Evolutionary conservation across 2,329 filamentous ascomycete genomes (phyloP).

Genomic region (Cladosporium austrohemisphaericum): DNA sequence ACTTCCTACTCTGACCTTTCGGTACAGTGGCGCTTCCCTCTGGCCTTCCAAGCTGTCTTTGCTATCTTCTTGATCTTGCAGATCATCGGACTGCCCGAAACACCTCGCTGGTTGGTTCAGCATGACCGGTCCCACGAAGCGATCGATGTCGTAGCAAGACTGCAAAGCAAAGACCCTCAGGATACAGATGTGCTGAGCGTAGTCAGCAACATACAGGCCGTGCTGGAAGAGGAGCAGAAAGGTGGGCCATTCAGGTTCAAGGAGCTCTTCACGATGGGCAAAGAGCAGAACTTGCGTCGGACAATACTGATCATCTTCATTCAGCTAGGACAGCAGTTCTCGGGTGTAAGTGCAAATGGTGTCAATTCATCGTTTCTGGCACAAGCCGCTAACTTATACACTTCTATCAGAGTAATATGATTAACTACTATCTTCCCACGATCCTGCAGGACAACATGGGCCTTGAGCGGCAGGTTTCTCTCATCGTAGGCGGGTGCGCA

Average conservation of each 20-base stretch:
- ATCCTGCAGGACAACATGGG: conserved; percentile 40
- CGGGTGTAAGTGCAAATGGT: too few species aligned
- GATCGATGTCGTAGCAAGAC: too few species aligned
- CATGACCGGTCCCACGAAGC: too few species aligned
- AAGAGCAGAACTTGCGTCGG: conserved; percentile 31
- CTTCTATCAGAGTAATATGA: too few species aligned
- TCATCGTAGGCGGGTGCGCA: conserved; percentile 50
- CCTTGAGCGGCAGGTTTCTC: conserved; percentile 45
- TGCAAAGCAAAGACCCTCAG: too few species aligned
- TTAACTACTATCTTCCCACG: conserved; percentile 41
- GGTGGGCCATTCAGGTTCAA: conserved; percentile 36
- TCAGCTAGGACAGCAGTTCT: conserved; percentile 37
- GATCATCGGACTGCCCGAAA: conserved; percentile 29
- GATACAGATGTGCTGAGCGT: too few species aligned
- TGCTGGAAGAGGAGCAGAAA: conserved; percentile 29
- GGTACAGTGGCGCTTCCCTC: background rate
- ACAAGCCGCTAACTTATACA: too few species aligned
- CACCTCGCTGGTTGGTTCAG: conserved; percentile 37
- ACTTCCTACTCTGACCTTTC: background rate
- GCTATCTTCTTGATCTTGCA: background rate
- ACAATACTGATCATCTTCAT: conserved; percentile 34
- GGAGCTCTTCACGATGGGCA: conserved; percentile 35
- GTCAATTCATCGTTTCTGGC: too few species aligned
- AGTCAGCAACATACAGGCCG: conserved; percentile 39
- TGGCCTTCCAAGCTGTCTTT: background rate